These are phyloP conservation scores for Trichophaea hybrida DNA, from an alignment of 2,329 filamentous ascomycete genomes.

Conservation along the genomic window DNA sequence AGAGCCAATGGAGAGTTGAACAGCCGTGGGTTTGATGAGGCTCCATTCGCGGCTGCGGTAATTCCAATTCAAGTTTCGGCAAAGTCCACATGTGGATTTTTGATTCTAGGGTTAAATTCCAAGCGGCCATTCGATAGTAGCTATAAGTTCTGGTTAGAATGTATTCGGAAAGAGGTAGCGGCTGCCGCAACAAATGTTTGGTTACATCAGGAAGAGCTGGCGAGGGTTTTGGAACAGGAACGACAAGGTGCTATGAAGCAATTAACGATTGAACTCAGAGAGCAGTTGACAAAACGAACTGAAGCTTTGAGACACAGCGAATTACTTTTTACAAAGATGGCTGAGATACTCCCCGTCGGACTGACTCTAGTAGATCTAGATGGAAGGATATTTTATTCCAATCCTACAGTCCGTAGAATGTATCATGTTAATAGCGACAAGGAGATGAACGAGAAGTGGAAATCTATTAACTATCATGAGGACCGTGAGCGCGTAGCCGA, in stretches of 20 bases:
- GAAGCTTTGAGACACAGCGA: slow-evolving; percentile 41
- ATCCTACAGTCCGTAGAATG: slow-evolving; percentile 53
- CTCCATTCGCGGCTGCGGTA: slow-evolving; percentile 55
- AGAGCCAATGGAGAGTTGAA: slow-evolving; percentile 6
- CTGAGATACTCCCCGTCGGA: slow-evolving; percentile 68
- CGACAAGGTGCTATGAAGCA: background rate
- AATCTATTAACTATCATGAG: slow-evolving; percentile 54
- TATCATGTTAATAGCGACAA: slow-evolving; percentile 33
- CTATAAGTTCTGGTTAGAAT: slow-evolving; percentile 39
- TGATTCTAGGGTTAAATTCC: slow-evolving; percentile 66
- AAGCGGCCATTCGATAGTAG: slow-evolving; percentile 66
- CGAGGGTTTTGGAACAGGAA: slow-evolving; percentile 12
- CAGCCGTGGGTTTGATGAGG: slow-evolving; percentile 31
- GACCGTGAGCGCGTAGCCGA: slow-evolving; percentile 44
- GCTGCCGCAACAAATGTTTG: slow-evolving; percentile 27
- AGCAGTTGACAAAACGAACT: slow-evolving; percentile 8
- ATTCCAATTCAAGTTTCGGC: slow-evolving; percentile 67
- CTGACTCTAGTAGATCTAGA: slow-evolving; percentile 67
- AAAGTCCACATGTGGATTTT: slow-evolving; percentile 60
- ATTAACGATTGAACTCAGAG: slow-evolving; percentile 7
- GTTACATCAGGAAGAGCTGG: background rate
- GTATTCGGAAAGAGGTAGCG: slow-evolving; percentile 1
- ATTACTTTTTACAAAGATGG: slow-evolving; percentile 69
- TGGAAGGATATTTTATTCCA: slow-evolving; percentile 63
- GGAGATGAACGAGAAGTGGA: slow-evolving; percentile 51